These are phyloP conservation scores for Fusarium nanum DNA, from an alignment of 2,329 filamentous ascomycete species.

Conservation along the genomic window DNA sequence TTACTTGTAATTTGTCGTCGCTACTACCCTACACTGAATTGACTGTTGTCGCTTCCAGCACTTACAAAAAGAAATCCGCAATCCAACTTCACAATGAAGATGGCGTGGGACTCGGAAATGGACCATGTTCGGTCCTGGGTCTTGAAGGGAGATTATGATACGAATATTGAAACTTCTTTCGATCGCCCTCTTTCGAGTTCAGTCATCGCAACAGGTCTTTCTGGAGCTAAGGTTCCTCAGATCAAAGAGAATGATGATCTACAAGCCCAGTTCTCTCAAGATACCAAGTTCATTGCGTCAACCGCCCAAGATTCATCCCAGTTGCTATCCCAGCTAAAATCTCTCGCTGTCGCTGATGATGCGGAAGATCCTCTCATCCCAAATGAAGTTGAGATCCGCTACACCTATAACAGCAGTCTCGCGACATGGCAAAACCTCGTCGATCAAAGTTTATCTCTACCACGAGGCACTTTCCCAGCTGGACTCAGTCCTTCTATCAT, in stretches of 20 bases:
- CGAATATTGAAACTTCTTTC: constrained; percentile 27
- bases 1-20: background rate
- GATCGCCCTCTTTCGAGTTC: constrained; percentile 42
- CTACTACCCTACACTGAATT: background rate
- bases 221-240: constrained; percentile 38
- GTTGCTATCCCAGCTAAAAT: constrained; percentile 16
- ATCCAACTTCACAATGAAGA: constrained; percentile 39
- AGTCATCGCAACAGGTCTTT: constrained; percentile 43
- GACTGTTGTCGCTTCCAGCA: background rate
- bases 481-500: constrained; percentile 42
- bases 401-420: constrained; percentile 37
- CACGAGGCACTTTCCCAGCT: constrained; percentile 37
- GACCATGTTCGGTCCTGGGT: constrained; percentile 48
- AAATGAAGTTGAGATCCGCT: constrained; percentile 34
- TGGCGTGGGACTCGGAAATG: constrained; percentile 46
- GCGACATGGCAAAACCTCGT: constrained; percentile 42
- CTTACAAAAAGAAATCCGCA: constrained; percentile 3
- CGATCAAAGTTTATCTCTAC: constrained; percentile 32
- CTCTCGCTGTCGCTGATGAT: constrained; percentile 30
- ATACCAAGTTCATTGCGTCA: constrained; percentile 27
- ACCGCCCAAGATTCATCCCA: constrained; percentile 23
- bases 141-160: constrained; percentile 40
- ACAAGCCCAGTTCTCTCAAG: constrained; percentile 14
- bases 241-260: constrained; percentile 19
- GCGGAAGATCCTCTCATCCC: constrained; percentile 42